Evolutionary conservation across 2,329 filamentous ascomycete species (phyloP), one percentile per base, ranked within the genome.

Genomic region (Dissoconium aciculare): DNA sequence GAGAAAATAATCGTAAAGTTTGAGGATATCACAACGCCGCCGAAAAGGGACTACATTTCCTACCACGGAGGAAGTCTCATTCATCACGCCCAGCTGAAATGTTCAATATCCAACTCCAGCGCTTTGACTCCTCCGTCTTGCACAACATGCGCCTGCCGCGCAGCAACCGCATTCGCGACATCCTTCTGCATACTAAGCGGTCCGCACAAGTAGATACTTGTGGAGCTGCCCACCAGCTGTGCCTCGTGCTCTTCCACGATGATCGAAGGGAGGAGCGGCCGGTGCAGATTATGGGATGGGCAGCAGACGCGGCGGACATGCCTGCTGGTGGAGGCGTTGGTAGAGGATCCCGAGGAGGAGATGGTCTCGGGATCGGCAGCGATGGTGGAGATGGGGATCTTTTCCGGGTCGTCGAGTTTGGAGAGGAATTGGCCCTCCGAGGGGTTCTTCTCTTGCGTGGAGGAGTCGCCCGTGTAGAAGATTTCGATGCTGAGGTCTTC

Each of bases 81-180:
- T 15, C n/a, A 8, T n/a, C 16, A 53, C 21, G 57, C 58, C 57
- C 43, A 63, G 38, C 54, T 56, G 38, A 66, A 66, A 32, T 59
- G 53, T 45, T 67, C 63, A 13, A 55, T 54, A 46, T 66, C 62
- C 33, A 66, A 37, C 46, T 61, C 64, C 2, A 65, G 50, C 17
- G 46, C 46, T 3, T 35, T 33, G n/a, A n/a, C n/a, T 28, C 41
- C 45, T 2, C 38, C 43, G 4, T 45, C 50, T 11, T 41, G 52
- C 5, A 61, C 15, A 9, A 59, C 52, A 5, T 37, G 36, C 32
- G 55, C 28, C 32, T 67, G 62, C 24, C 54, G 55, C n/a, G 31
- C 31, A 2, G 62, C 61, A 12, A 62, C 60, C 5, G 60, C 61
- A 45, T 63, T 59, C 2, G 59, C 50, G 5, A 63, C 57, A 49